These are phyloP conservation scores for Aspergillus campestris DNA, from an alignment of 495 filamentous ascomycete genomes.

Conservation along the genomic window DNA sequence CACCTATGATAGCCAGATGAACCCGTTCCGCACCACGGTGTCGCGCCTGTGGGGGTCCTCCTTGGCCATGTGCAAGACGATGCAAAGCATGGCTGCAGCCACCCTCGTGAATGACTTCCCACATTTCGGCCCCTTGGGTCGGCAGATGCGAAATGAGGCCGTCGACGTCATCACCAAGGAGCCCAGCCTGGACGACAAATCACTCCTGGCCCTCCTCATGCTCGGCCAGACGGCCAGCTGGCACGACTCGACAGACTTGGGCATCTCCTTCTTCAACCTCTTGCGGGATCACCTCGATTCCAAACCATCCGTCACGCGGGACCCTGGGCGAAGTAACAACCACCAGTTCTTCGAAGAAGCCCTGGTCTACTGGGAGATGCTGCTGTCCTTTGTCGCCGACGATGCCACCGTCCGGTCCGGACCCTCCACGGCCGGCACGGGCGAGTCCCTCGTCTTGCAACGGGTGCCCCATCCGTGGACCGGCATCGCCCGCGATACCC, in stretches of 20 bases:
- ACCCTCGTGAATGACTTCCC: conserved; percentile 49
- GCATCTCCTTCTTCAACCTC: conserved; percentile 40
- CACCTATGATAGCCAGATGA: conserved; percentile 50
- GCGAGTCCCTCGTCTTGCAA: conserved; percentile 28
- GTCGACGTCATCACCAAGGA: conserved; percentile 41
- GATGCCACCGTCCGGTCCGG: conserved; percentile 27
- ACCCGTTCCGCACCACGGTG: conserved; percentile 49
- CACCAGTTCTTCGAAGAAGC: conserved; percentile 51
- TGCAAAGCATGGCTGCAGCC: conserved; percentile 56
- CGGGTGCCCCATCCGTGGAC: conserved; percentile 52
- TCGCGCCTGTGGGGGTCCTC: conserved; percentile 48
- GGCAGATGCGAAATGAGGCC: conserved; percentile 44
- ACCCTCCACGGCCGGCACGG: conserved; percentile 8
- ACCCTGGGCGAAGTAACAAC: conserved; percentile 29
- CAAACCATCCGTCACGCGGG: conserved; percentile 11
- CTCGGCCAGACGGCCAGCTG: conserved; percentile 49
- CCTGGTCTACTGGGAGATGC: conserved; percentile 54
- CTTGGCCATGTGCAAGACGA: conserved; percentile 48
- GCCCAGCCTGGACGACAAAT: conserved; percentile 37
- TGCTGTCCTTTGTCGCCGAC: conserved; percentile 48
- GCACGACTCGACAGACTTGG: conserved; percentile 48
- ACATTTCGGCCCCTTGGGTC: conserved; percentile 41
- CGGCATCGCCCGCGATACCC: conserved; percentile 46
- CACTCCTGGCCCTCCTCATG: conserved; percentile 45
- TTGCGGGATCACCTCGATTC: conserved; percentile 38